These are phyloP conservation scores for Penicillium turbatum DNA, from an alignment of 495 filamentous ascomycete genomes.

Conservation along the genomic window DNA sequence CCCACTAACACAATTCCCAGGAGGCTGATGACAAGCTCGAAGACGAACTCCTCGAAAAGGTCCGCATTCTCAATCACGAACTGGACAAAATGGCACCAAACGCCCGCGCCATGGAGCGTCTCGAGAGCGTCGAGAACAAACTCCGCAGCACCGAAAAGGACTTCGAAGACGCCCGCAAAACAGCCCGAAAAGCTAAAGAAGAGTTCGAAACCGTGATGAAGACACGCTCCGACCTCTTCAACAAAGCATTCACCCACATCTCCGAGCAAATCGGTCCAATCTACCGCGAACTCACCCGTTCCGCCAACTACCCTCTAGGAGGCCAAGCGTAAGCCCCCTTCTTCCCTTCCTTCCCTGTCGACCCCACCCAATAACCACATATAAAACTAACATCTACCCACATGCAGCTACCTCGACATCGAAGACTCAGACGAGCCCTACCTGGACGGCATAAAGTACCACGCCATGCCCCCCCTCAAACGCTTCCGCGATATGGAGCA, in stretches of 20 bases:
- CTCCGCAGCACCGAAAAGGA: conserved; percentile 83
- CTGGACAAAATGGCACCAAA: conserved; percentile 94
- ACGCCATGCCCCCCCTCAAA: conserved; percentile 97
- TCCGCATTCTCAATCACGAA: conserved; percentile 66
- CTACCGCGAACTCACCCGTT: conserved; percentile 91
- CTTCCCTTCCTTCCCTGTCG: neutral
- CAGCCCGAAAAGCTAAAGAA: conserved; percentile 70
- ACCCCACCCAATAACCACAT: neutral
- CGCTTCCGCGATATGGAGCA: conserved; percentile 99
- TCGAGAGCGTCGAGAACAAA: conserved; percentile 77
- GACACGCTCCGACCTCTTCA: conserved; percentile 85
- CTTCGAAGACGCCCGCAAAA: conserved; percentile 74
- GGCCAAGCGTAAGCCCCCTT: conserved; percentile 65
- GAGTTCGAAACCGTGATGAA: conserved; percentile 77
- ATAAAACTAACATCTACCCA: neutral
- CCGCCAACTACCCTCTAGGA: conserved; percentile 77
- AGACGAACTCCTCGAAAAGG: conserved; percentile 73
- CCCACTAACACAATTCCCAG: conserved; percentile 41
- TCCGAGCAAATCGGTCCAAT: conserved; percentile 88
- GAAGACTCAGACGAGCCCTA: conserved; percentile 90
- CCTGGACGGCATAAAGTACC: conserved; percentile 91
- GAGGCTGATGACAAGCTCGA: conserved; percentile 67
- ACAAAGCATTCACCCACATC: conserved; percentile 91
- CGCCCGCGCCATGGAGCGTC: conserved; percentile 89
- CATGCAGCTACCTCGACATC: conserved; percentile 75